Evolutionary conservation across 1,284 basidiomycete genomes (phyloP), one percentile per base, ranked within the genome.

Genomic region (Sanghuangporus sanghuang): DNA sequence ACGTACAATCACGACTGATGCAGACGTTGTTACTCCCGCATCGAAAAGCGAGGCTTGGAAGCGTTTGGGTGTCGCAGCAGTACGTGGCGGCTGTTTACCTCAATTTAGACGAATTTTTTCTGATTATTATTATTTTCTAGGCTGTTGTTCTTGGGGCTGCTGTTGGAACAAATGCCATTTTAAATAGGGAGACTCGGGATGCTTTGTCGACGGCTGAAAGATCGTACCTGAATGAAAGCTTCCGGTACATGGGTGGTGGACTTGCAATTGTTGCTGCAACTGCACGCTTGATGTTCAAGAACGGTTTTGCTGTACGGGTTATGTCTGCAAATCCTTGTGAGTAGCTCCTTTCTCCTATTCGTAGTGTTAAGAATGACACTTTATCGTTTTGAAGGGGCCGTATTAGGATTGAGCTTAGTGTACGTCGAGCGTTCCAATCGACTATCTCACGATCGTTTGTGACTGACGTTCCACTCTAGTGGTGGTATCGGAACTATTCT

Each of bases 251-350:
- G 7, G 93, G 89, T 21, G 90, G 82, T 59, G 93, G 94, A 5
- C 82, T 96, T 23, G 80, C 81, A 2, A 74, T 93, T 32, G 94
- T 92, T 1, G 93, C 91, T 1, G 73, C 87, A 18, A 86, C 85
- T n/a, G 93, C 93, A 1, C 85, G 92, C 32, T 78, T 83, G 49
- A 80, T 96, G 73, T 94, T 95, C 77, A 83, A 76, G 66, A 87
- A 85, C 55, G 94, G 94, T 0, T 73, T 86, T 62, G 87, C 90
- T 8, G 85, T 85, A 75, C 82, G 90, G 54, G 78, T 96, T 59
- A 95, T 96, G 93, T 77, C 87, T 3, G 84, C 89, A 9, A 96
- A 95, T 75, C 94, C 94, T 59, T 96, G 90, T 86, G 66, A 65
- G 83, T 76, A 32, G 54, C 59, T 11, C 35, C 36, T 3, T 35